Evolutionary conservation across 2,329 filamentous ascomycete genomes (phyloP).

Genomic region (Fusarium verrucosum): DNA sequence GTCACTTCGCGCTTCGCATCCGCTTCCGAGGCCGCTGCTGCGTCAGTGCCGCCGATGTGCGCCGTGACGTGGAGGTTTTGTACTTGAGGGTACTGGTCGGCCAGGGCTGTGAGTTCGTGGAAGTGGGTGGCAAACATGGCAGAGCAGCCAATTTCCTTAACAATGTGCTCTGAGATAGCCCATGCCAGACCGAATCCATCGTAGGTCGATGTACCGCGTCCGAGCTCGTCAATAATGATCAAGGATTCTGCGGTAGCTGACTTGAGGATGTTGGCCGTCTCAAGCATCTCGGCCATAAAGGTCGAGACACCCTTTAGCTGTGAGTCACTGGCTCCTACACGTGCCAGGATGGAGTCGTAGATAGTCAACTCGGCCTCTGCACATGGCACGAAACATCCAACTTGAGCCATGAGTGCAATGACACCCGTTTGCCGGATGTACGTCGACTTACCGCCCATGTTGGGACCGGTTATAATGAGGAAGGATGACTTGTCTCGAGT

Average conservation of each 20-base stretch:
- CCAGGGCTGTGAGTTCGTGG: slow-evolving; percentile 93
- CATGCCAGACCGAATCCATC: slow-evolving; percentile 98
- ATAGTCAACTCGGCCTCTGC: slow-evolving; percentile 90
- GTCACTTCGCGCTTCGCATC: slow-evolving; percentile 82
- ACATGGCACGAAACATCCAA: slow-evolving; percentile 96
- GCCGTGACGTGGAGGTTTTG: slow-evolving; percentile 95
- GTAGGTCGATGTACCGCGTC: slow-evolving; percentile 95
- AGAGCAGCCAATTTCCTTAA: slow-evolving; percentile 93
- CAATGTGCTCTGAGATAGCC: slow-evolving; percentile 98
- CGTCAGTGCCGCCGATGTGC: slow-evolving; percentile 73
- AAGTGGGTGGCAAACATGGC: slow-evolving; percentile 98
- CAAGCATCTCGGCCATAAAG: slow-evolving; percentile 99
- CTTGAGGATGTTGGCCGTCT: slow-evolving; percentile 98
- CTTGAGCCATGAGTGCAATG: slow-evolving; percentile 95
- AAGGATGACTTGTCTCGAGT: slow-evolving; percentile 84
- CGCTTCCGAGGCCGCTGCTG: slow-evolving; percentile 47
- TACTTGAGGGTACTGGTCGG: slow-evolving; percentile 86
- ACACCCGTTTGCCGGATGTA: slow-evolving; percentile 98
- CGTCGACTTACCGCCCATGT: slow-evolving; percentile 99
- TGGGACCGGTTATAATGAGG: slow-evolving; percentile 95
- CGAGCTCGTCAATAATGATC: slow-evolving; percentile 98
- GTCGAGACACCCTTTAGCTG: slow-evolving; percentile 98
- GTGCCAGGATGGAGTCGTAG: slow-evolving; percentile 95
- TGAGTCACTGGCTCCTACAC: slow-evolving; percentile 94
- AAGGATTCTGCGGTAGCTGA: slow-evolving; percentile 93